Base-by-base conservation (phyloP, 805 yeast species). In the Wickerhamiella sergipiensis region DNA sequence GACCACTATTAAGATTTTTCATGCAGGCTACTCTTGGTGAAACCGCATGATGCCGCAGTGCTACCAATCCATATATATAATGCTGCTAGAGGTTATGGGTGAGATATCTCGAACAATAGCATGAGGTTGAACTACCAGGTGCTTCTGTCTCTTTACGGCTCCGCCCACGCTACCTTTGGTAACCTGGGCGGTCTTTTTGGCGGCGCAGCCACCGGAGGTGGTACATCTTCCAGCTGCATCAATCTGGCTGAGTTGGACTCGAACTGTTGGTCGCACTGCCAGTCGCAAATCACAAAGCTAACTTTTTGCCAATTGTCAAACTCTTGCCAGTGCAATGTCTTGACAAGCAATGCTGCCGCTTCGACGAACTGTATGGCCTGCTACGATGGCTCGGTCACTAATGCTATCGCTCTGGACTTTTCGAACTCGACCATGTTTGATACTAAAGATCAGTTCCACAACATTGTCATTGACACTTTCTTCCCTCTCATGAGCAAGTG, bases 391-490 rank as follows among this genome's bases (percentile, higher is more conserved):
- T 44, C 48, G 6, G 12, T 18, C 24, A 38, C 24, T 23, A 31
- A 33, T 9, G 24, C 10, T n/a, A 13, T 57, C 13, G 17, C 17
- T 19, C 47, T 55, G 8, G 52, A 57, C 45, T 56, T 57, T 46
- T 21, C 46, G 22, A 19, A 15, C 6, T 56, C 61, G 2, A 19
- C 44, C 5, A 36, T 52, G 24, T 56, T 53, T 46, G 47, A 53
- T 43, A 50, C 36, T 45, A 45, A 46, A 23, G 50, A 48, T 12
- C 54, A 57, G 29, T 48, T 57, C 42, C 52, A 50, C 43, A 52
- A 53, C 38, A 52, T 56, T 40, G 57, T 59, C 7, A 50, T 56
- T n/a, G 39, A 53, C 15, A 52, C 57, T 3, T 55, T 56, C 39
- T 49, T 49, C 45, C 49, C 48, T 26, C n/a, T 10, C 3, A 24